Base-by-base conservation (phyloP, 768 basidiomycete species). In the Boletus tomentosulus region DNA sequence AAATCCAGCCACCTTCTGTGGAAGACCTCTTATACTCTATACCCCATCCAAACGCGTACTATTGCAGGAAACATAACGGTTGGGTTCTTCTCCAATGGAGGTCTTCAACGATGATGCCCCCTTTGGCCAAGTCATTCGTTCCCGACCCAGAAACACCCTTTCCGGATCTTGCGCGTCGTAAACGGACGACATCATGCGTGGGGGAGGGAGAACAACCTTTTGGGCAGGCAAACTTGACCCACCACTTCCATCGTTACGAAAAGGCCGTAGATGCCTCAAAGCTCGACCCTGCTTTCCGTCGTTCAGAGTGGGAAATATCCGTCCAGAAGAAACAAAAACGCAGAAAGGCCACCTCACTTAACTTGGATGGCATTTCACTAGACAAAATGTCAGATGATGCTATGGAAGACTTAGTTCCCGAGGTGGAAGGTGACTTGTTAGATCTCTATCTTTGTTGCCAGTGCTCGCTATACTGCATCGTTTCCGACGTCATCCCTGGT, bases 381-480 rank as follows among this genome's bases (percentile, higher is more conserved):
- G 57, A 56, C 19, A 52, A 56, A 30, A 55, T 66, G 27, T 58
- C 59, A 16, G 71, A 71, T 16, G 72, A 66, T 49, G 56, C 59
- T 46, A 69, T 63, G 54, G 70, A 71, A n/a, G 70, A 74, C 15
- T 43, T 53, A 15, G 55, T 54, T 35, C 57, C 67, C 19, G 59
- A 62, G 28, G 73, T 73, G 35, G 76, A 78, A 59, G 84, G 80
- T 24, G 81, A 77, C 54, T 67, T 87, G 28, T 72, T 92, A 39
- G 89, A 92, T 67, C 75, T 92, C 28, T 92, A 87, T 63, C 74
- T 91, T 43, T 93, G 91, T 66, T 92, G 91, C 63, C 90, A 91
- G 63, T 93, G 91, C 67, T 84, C 84, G 24, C 70, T 86, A 57
- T 88, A 86, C 63, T 83, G 85, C 59, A 75, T 89, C 37, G 84